Percentiles rank a stretch among this genome's conserved stretches.
Evolutionary conservation across 1,139 yeast species (phyloP).

Genomic region (Debaryomyces sp.): DNA sequence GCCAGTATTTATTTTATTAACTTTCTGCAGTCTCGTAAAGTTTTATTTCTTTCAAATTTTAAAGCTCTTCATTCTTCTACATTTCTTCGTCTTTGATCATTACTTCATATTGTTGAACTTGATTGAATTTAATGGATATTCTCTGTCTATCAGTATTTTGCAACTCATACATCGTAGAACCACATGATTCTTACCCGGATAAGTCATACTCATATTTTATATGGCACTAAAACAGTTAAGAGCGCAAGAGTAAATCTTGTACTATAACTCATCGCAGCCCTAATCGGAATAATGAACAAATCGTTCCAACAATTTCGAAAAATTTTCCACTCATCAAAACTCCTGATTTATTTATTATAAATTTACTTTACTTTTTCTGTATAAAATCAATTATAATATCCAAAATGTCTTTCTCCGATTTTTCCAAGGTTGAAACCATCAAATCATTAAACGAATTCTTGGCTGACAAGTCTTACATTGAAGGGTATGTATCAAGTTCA

Average conservation of each 20-base stretch:
- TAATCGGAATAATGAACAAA: not conserved
- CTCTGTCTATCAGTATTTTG: not conserved
- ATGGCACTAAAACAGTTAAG: not conserved
- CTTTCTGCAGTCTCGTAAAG: not conserved
- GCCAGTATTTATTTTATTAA: not conserved
- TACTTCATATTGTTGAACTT: not conserved
- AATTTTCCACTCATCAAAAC: constrained; percentile 4
- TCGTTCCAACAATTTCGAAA: constrained; percentile 6
- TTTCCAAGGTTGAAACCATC: constrained; percentile 80
- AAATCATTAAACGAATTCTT: constrained; percentile 84
- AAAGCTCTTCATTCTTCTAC: not conserved
- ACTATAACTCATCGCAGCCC: constrained; percentile 7
- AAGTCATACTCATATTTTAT: constrained; percentile 4
- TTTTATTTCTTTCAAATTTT: not conserved
- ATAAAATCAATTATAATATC: constrained; percentile 4
- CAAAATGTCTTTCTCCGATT: constrained; percentile 74
- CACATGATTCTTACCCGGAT: constrained; percentile 5
- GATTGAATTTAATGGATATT: not conserved
- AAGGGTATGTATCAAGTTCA: constrained; percentile 67
- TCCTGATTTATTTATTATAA: constrained; percentile 4
- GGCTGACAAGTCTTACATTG: constrained; percentile 90
- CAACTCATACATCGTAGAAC: not conserved
- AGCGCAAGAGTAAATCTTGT: constrained; percentile 5
- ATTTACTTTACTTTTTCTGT: not conserved
- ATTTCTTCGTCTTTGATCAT: not conserved